These are phyloP conservation scores for Candida vartiovaarae DNA, from an alignment of 805 yeast species.

Conservation along the genomic window DNA sequence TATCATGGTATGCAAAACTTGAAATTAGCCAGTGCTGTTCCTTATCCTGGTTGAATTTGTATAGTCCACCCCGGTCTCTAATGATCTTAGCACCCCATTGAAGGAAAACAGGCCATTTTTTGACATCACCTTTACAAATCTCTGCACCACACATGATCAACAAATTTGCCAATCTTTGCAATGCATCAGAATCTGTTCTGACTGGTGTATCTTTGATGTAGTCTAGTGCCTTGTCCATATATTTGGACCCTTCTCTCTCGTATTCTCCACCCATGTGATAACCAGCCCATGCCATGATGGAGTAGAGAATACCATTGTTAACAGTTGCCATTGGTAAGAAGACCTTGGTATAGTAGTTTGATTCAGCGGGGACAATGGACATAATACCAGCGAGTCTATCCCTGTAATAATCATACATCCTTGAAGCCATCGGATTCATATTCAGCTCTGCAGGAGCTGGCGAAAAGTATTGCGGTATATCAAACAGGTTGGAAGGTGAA, in stretches of 20 bases:
- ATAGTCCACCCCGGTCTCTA: slow-evolving; percentile 53
- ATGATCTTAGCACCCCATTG: slow-evolving; percentile 61
- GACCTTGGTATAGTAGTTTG: slow-evolving; percentile 45
- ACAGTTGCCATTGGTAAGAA: slow-evolving; percentile 46
- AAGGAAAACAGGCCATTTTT: slow-evolving; percentile 63
- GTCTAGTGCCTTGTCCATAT: slow-evolving; percentile 39
- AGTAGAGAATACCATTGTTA: slow-evolving; percentile 42
- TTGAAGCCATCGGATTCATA: slow-evolving; percentile 36
- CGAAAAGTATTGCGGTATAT: slow-evolving; percentile 4
- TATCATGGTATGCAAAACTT: slow-evolving; percentile 76
- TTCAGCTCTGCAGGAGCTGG: slow-evolving; percentile 18
- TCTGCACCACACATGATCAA: slow-evolving; percentile 72
- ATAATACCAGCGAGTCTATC: slow-evolving; percentile 40
- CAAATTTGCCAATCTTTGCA: slow-evolving; percentile 52
- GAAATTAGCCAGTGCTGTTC: slow-evolving; percentile 67
- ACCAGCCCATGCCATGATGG: slow-evolving; percentile 53
- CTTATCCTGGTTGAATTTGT: slow-evolving; percentile 41
- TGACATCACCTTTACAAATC: slow-evolving; percentile 76
- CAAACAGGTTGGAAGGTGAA: slow-evolving; percentile 2
- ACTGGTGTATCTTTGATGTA: slow-evolving; percentile 31
- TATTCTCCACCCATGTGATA: slow-evolving; percentile 29
- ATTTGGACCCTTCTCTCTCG: slow-evolving; percentile 40
- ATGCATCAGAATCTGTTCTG: slow-evolving; percentile 17
- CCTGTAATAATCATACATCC: slow-evolving; percentile 44
- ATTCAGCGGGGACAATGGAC: slow-evolving; percentile 39